Evolutionary conservation across 148 eudicot genomes (phyloP).

Genomic region (Euryodendron excelsum): DNA sequence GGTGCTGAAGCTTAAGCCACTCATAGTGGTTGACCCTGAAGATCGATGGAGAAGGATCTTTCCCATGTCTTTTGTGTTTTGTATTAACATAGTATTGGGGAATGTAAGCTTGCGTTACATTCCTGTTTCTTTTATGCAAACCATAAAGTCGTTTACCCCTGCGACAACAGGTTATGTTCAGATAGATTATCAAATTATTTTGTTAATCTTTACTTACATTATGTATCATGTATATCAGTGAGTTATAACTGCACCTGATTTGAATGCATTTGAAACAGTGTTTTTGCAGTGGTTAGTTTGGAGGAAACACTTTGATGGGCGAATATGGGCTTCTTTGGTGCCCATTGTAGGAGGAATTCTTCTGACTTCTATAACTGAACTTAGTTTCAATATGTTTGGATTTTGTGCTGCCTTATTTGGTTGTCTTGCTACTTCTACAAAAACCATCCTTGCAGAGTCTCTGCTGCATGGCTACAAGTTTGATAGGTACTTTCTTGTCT

Average conservation of each 20-base stretch:
- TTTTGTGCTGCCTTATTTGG: conserved; percentile 96
- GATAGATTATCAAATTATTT: not conserved
- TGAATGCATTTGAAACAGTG: conserved; percentile 49
- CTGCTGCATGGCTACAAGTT: conserved; percentile 94
- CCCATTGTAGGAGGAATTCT: conserved; percentile 99
- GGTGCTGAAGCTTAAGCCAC: conserved; percentile 82
- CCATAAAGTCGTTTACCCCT: conserved; percentile 95
- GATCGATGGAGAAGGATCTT: conserved; percentile 97
- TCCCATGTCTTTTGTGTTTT: conserved; percentile 97
- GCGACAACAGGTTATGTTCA: conserved; percentile 84
- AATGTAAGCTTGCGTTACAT: conserved; percentile 93
- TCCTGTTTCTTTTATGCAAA: conserved; percentile 98
- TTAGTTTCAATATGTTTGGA: conserved; percentile 88
- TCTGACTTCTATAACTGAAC: conserved; percentile 87
- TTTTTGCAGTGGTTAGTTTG: conserved; percentile 90
- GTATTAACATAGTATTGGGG: conserved; percentile 91
- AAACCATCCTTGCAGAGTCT: conserved; percentile 96
- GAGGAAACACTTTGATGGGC: conserved; percentile 85
- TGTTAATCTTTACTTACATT: not conserved
- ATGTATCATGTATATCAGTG: not conserved
- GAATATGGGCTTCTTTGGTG: conserved; percentile 87
- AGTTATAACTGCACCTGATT: conserved; percentile 5
- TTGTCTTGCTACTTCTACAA: conserved; percentile 93
- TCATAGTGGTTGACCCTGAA: conserved; percentile 74
- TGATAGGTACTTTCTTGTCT: conserved; percentile 57